These are phyloP conservation scores for Arabidopsis suecica DNA, from an alignment of 345 rosid genomes.

Conservation along the genomic window DNA sequence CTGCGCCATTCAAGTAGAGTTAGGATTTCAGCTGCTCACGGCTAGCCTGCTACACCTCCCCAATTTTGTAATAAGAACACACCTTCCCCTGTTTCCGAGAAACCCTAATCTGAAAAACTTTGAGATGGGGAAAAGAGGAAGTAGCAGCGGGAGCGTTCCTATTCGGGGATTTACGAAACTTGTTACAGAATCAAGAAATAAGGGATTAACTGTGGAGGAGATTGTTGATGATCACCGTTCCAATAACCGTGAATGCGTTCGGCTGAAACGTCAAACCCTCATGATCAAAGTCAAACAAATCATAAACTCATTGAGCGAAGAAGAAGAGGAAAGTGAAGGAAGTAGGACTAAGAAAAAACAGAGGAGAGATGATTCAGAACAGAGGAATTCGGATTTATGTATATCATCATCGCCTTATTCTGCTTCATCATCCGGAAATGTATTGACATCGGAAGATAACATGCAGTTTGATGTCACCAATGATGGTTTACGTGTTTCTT, in stretches of 20 bases:
- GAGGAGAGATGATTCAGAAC: background rate
- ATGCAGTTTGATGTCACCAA: slow-evolving; percentile 1
- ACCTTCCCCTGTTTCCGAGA: background rate
- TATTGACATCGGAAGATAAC: background rate
- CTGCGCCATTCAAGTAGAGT: background rate
- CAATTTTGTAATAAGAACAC: background rate
- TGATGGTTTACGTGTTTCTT: background rate
- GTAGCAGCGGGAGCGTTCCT: background rate
- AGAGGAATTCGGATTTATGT: background rate
- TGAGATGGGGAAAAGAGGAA: background rate
- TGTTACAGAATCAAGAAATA: background rate
- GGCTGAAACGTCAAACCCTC: background rate
- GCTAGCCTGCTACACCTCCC: background rate
- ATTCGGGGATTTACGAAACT: background rate
- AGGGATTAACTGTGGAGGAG: slow-evolving; percentile 1
- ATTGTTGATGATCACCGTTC: slow-evolving; percentile 5
- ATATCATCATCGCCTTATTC: slow-evolving; percentile 3
- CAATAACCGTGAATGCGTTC: background rate
- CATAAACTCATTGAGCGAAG: too few relatives aligned
- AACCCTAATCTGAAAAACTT: background rate
- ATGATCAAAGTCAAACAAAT: background rate
- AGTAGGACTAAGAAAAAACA: background rate
- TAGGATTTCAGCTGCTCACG: background rate
- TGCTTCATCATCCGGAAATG: background rate
- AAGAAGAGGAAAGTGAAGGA: background rate